Conservation (phyloP, 2,329 filamentous ascomycete species). For the Sarocladium strictum region DNA sequence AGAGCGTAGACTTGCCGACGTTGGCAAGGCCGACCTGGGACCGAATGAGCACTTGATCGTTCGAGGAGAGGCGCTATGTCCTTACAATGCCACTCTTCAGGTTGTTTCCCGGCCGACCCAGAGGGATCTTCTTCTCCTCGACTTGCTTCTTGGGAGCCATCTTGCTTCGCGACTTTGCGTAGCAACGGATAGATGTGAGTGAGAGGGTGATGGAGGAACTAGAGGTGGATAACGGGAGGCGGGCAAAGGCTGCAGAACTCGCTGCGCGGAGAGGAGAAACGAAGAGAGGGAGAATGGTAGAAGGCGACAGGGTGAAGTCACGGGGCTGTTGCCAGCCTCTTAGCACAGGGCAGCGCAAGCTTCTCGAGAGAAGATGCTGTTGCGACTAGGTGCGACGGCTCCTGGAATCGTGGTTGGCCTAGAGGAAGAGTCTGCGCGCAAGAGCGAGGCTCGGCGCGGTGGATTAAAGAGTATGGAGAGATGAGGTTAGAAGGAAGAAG, state of each 20-base stretch:
- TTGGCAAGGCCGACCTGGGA: conserved; percentile 92
- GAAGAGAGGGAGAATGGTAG: conserved; percentile 33
- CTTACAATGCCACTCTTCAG: conserved; percentile 98
- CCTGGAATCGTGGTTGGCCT: background rate
- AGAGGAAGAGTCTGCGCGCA: background rate
- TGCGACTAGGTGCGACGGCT: background rate
- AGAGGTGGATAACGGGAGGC: conserved; percentile 33
- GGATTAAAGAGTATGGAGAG: conserved; percentile 15
- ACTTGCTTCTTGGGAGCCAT: conserved; percentile 96
- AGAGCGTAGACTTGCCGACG: conserved; percentile 98
- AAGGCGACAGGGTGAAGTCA: conserved; percentile 36
- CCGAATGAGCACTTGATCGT: conserved; percentile 10
- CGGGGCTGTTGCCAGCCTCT: conserved; percentile 37
- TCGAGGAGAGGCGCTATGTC: conserved; percentile 12
- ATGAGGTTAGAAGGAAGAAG: conserved; percentile 17
- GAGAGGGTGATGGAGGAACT: conserved; percentile 38
- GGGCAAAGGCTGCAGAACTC: conserved; percentile 56
- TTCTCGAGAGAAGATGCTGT: background rate
- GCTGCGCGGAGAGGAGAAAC: conserved; percentile 56
- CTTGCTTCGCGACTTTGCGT: conserved; percentile 59
- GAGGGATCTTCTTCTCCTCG: conserved; percentile 90
- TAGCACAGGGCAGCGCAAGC: conserved; percentile 10
- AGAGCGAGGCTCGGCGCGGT: conserved; percentile 6
- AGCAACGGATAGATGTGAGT: conserved; percentile 42
- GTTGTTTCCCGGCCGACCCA: conserved; percentile 95